phyloP scores from a whole-genome alignment of 2,329 filamentous ascomycete species.

The Colletotrichum sp. region DNA sequence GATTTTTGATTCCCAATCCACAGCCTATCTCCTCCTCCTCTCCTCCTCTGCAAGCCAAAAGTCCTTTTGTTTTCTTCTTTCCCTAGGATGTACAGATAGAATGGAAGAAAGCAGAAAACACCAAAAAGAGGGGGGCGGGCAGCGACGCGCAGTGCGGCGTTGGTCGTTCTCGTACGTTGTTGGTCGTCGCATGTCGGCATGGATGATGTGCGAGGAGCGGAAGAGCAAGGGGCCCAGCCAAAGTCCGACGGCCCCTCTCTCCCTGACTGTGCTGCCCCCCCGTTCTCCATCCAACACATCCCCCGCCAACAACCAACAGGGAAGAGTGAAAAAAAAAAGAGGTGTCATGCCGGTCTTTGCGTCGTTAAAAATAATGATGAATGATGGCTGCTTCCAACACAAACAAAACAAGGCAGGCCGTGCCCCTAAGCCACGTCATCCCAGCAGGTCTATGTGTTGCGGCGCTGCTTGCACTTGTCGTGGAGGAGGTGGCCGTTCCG shows the following conservation, averaged over 20 bases:
- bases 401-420: not conserved
- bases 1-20: not conserved
- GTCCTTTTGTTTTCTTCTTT: not conserved
- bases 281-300: not conserved
- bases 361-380: not conserved
- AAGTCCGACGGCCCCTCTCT: not conserved
- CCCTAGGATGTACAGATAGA: slow-evolving; percentile 9
- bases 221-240: not conserved
- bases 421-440: not conserved
- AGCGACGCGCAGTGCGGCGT: not conserved
- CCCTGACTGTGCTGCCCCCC: not conserved
- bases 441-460: slow-evolving; percentile 39
- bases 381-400: not conserved
- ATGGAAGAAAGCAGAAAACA: not conserved
- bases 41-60: not conserved
- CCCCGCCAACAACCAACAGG: not conserved
- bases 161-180: not conserved
- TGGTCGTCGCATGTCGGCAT: not conserved
- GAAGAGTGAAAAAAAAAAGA: not conserved
- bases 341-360: not conserved
- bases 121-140: not conserved
- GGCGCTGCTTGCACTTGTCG: slow-evolving; percentile 88
- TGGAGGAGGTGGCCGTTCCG: slow-evolving; percentile 85
- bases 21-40: not conserved
- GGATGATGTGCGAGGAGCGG: not conserved